phyloP scores from a whole-genome alignment of 2,329 filamentous ascomycete species.

The Xylariaceae sp. region DNA sequence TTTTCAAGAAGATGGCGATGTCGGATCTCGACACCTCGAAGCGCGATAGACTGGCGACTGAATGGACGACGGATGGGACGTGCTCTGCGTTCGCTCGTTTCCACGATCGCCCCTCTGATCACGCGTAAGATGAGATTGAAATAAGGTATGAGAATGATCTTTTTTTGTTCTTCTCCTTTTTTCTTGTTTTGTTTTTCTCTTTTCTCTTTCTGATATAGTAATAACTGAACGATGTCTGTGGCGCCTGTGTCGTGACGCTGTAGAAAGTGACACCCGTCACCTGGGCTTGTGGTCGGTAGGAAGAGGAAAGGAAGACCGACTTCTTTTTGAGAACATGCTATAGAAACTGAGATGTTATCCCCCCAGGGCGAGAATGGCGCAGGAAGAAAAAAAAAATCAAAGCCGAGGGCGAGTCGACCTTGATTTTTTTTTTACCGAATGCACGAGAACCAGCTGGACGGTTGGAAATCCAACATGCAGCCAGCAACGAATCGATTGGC shows the following conservation, averaged over 20 bases:
- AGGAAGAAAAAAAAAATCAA: constrained; percentile 34
- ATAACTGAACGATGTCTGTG: constrained; percentile 20
- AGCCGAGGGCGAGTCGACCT: constrained; percentile 33
- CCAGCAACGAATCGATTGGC: constrained; percentile 13
- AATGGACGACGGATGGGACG: not conserved
- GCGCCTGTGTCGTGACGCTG: constrained; percentile 45
- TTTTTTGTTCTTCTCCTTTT: too few relatives aligned
- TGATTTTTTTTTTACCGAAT: constrained; percentile 25
- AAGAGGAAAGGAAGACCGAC: constrained; percentile 49
- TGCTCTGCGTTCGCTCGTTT: not conserved
- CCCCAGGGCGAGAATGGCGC: constrained; percentile 28
- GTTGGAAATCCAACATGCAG: constrained; percentile 33
- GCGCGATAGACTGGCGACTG: not conserved
- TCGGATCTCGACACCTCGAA: constrained; percentile 26
- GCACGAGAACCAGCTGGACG: constrained; percentile 37
- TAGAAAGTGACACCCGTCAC: constrained; percentile 49
- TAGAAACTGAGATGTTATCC: constrained; percentile 36
- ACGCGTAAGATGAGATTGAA: constrained; percentile 6
- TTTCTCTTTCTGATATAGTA: too few relatives aligned
- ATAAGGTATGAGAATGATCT: not conserved
- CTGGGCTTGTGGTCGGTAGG: constrained; percentile 57
- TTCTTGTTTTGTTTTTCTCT: too few relatives aligned
- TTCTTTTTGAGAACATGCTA: constrained; percentile 55
- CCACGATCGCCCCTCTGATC: constrained; percentile 21
- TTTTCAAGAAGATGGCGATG: constrained; percentile 32